A percentile compares a stretch with the other conserved stretches of the same genome.
Conservation (phyloP, 2,329 filamentous ascomycete genomes). For the Ophiostoma ulmi region DNA sequence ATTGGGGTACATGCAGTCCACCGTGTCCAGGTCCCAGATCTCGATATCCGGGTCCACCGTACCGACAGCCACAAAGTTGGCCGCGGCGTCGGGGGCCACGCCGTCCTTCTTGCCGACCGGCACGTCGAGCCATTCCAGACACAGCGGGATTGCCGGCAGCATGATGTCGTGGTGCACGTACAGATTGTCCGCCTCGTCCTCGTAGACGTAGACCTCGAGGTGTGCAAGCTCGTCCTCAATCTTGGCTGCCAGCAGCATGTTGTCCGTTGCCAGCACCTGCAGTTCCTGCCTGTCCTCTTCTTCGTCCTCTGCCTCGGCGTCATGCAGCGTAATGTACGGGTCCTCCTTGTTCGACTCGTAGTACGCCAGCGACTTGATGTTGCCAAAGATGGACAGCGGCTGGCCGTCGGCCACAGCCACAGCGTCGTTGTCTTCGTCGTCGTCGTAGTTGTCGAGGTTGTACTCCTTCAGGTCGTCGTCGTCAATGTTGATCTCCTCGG, state of each 20-base stretch:
- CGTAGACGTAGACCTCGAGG: conserved; percentile 95
- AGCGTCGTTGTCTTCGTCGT: conserved; percentile 60
- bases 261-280: conserved; percentile 88
- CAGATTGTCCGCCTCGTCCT: conserved; percentile 89
- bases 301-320: conserved; percentile 59
- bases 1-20: conserved; percentile 98
- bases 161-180: conserved; percentile 99
- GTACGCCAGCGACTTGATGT: conserved; percentile 87
- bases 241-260: conserved; percentile 84
- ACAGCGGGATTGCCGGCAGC: conserved; percentile 92
- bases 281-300: conserved; percentile 90
- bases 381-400: conserved; percentile 88
- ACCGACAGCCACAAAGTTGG: conserved; percentile 90
- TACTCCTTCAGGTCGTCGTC: conserved; percentile 95
- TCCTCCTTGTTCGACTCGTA: conserved; percentile 93
- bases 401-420: conserved; percentile 44
- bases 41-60: conserved; percentile 99
- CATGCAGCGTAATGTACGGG: conserved; percentile 87
- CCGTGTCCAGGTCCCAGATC: conserved; percentile 92
- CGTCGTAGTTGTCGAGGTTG: conserved; percentile 92
- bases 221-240: conserved; percentile 96
- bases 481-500: conserved; percentile 42
- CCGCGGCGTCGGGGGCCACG: conserved; percentile 58
- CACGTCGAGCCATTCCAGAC: conserved; percentile 91
- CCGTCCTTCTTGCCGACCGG: conserved; percentile 64